Evolutionary conservation across 2,329 filamentous ascomycete genomes (phyloP).

Genomic region (Pyricularia sp.): DNA sequence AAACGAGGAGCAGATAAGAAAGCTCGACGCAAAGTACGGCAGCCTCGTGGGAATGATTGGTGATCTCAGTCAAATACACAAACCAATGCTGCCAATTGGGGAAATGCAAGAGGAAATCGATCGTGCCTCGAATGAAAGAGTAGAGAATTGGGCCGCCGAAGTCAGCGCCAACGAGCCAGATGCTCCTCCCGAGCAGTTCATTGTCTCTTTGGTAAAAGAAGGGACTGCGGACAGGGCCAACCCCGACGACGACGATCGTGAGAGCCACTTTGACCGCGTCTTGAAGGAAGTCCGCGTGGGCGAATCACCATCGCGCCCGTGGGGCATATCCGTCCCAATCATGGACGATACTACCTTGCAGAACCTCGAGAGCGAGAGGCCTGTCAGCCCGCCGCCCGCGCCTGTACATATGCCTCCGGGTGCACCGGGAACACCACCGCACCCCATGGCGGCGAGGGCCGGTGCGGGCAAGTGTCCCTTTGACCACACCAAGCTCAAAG

Average conservation of each 20-base stretch:
- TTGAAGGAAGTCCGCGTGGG: constrained; percentile 87
- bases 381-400: constrained; percentile 47
- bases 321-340: constrained; percentile 78
- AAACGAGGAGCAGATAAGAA: constrained; percentile 74
- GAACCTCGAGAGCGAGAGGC: constrained; percentile 26
- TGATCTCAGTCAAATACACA: constrained; percentile 77
- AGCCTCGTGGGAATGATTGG: constrained; percentile 92
- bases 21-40: constrained; percentile 90
- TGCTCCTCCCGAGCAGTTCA: constrained; percentile 14
- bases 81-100: constrained; percentile 64
- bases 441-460: constrained; percentile 2
- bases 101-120: constrained; percentile 23
- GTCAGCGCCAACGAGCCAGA: constrained; percentile 48
- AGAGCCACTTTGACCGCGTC: constrained; percentile 72
- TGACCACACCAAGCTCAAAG: constrained; percentile 20
- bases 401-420: constrained; percentile 37
- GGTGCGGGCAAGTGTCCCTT: constrained; percentile 48
- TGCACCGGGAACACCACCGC: background rate
- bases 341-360: constrained; percentile 30
- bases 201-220: constrained; percentile 9
- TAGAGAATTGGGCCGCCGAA: constrained; percentile 78
- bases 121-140: constrained; percentile 55
- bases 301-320: constrained; percentile 85
- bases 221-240: constrained; percentile 9
- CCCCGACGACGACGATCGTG: constrained; percentile 34